Conservation (phyloP, 306 rosid species). For the cucumber (Cucumis sativus) region Cucumber_9930_V3 NC_026660.2:23192501-23193000, state of each 20-base stretch:
- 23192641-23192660: conserved; percentile 58
- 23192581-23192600: conserved; percentile 97
- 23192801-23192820: conserved; percentile 11
- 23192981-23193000: conserved; percentile 85
- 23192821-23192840: too few species aligned
- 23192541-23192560: conserved; percentile 65
- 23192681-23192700: conserved; percentile 75
- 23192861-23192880: too few species aligned
- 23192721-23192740: conserved; percentile 83
- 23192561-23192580: conserved; percentile 78
- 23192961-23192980: conserved; percentile 41
- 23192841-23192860: too few species aligned
- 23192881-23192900: too few species aligned
- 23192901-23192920: not conserved
- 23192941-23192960: conserved; percentile 78
- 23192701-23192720: conserved; percentile 73
- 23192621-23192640: conserved; percentile 71
- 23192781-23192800: conserved; percentile 59
- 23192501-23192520: too few species aligned
- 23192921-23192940: conserved; percentile 58
- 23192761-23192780: conserved; percentile 77
- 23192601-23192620: conserved; percentile 95
- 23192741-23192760: conserved; percentile 40
- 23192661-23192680: conserved; percentile 22
- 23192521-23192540: not conserved